Evolutionary conservation across 2,329 filamentous ascomycete species (phyloP), one percentile per base, ranked within the genome.

Genomic region (Knufia fluminis): DNA sequence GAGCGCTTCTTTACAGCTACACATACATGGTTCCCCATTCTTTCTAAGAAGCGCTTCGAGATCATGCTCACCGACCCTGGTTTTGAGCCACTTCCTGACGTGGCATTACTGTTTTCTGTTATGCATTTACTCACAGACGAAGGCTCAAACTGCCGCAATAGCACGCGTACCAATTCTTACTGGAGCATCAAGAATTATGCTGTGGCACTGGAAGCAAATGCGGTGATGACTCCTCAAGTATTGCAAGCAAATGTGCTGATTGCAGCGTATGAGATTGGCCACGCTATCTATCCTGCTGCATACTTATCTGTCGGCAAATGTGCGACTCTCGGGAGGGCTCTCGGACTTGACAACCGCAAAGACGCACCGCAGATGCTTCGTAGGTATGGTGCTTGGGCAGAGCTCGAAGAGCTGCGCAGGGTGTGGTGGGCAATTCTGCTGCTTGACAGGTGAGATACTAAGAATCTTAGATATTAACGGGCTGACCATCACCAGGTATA

Each of bases 221-320:
- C 59, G 1, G 42, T 61, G 31, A 46, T 63, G 20, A 62, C 61
- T 1, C 44, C 61, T 8, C 54, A 57, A 36, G 41, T 62, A 10
- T 43, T 66, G 12, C 64, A 68, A 50, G 56, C 62, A 8, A 54
- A 53, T 8, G 49, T 66, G 19, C 52, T 67, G n/a, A 57, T 67
- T 19, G 54, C 61, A 17, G 28, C 61, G 2, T 67, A 66, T 41
- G 65, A 67, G 49, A 47, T 64, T 16, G 61, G 59, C 1, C 62
- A 67, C 51, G 61, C 57, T n/a, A 66, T 67, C 14, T 66, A 66
- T 47, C 65, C 65, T 4, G 60, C 62, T 8, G 65, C 65, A 22
- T 66, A 61, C 48, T 48, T 66, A 14, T 61, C 61, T 12, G 54
- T 54, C 2, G 56, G 54, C 3, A 55, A 59, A 33, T 60, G 53